Base-by-base conservation (phyloP, 805 yeast genomes). In the Candida chilensis region DNA sequence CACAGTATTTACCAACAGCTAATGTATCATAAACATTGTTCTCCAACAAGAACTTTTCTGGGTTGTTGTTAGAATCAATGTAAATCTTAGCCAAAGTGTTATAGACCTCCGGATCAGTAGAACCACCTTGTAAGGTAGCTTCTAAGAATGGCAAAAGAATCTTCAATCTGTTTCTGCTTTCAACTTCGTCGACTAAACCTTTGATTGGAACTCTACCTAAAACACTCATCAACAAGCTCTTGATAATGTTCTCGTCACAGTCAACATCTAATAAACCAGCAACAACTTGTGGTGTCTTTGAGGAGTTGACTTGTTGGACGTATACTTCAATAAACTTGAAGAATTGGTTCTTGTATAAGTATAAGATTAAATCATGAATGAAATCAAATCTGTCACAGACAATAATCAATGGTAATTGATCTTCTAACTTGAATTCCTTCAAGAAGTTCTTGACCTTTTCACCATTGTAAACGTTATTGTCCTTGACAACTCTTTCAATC, bases 191-290 rank as follows among this genome's bases (percentile, higher is more conserved):
- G 29, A 94, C 95, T 45, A 92, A 73, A 44, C 81, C 87, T 43
- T 71, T 81, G 42, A 92, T 74, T 39, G 98, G 96, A 34, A 92
- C 95, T 58, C 90, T 90, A 33, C 97, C 97, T 33, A 87, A 63
- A 5, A 90, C 97, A 16, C 94, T 78, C 49, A 69, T 71, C 44
- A 92, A 69, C 47, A 92, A 66, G 32, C 73, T 69, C 63, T 85
- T 81, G 52, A 92, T 86, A 44, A 86, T 80, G 34, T 61, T 57
- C 57, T 92, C 98, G 44, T 92, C 97, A 61, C 96, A 88, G 57
- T 92, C 99, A 43, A 92, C 97, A 54, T 92, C 99, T 42, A 92
- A 67, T 48, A 92, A 69, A 27, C 94, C 97, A 37, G 96, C 98
- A 48, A 92, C 74, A 39, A 92, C 99, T 57, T 88, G 94, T 5